Conservation (phyloP, 2,329 filamentous ascomycete genomes). For the Fusarium tanahbumbuense region DNA sequence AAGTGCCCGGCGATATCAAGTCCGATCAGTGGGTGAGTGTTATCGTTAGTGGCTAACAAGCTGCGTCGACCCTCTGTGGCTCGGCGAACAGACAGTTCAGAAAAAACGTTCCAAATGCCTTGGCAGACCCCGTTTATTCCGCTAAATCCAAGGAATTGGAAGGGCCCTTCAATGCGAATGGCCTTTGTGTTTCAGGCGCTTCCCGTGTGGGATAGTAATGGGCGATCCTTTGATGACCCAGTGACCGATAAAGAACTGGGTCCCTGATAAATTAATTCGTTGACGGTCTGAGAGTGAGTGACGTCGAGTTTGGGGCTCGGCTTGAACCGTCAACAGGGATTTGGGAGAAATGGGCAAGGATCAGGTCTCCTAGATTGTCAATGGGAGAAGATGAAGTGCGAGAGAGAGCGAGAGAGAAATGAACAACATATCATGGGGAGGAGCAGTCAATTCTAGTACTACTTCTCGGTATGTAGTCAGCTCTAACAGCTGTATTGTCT, state of each 20-base stretch:
- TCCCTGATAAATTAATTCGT: slow-evolving; percentile 12
- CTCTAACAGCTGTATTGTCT: slow-evolving; percentile 5
- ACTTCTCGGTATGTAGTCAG: neutral
- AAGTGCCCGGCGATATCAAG: neutral
- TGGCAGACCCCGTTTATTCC: slow-evolving; percentile 24
- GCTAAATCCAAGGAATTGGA: slow-evolving; percentile 19
- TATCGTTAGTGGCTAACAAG: slow-evolving; percentile 23
- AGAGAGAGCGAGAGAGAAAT: slow-evolving; percentile 9
- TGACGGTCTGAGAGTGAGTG: slow-evolving; percentile 20
- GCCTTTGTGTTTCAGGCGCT: slow-evolving; percentile 34
- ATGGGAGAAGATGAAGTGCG: slow-evolving; percentile 15
- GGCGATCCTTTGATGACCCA: slow-evolving; percentile 33
- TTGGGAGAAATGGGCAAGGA: slow-evolving; percentile 3
- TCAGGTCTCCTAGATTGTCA: neutral
- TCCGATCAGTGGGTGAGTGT: neutral
- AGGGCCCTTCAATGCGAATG: slow-evolving; percentile 11
- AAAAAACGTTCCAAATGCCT: slow-evolving; percentile 9
- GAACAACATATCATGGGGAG: slow-evolving; percentile 3
- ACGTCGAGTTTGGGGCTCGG: slow-evolving; percentile 38
- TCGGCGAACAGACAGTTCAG: slow-evolving; percentile 10
- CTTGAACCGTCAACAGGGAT: slow-evolving; percentile 27
- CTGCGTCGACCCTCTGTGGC: slow-evolving; percentile 34
- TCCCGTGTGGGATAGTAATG: slow-evolving; percentile 13
- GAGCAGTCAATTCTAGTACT: neutral
- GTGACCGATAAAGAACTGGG: slow-evolving; percentile 23